phyloP scores from a whole-genome alignment of 148 eudicot species.

The Camellia lanceoleosa region DNA sequence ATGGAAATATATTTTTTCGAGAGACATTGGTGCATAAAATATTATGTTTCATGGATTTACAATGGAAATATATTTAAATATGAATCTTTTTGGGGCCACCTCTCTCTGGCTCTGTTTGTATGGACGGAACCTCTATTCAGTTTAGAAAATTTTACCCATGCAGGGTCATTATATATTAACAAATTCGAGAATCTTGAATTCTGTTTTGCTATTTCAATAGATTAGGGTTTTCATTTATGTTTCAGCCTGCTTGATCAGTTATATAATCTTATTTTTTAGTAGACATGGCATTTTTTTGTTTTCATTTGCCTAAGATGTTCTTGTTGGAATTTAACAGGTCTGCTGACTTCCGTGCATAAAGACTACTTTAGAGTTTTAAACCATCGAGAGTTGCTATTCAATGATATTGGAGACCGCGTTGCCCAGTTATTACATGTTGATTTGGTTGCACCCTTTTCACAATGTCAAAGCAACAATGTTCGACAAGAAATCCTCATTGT shows the following conservation, averaged over 20 bases:
- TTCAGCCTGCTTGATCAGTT: not conserved
- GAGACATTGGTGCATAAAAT: no score
- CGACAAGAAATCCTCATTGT: slow-evolving; percentile 83
- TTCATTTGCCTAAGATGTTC: not conserved
- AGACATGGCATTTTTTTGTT: not conserved
- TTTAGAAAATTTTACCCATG: not conserved
- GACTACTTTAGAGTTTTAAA: slow-evolving; percentile 75
- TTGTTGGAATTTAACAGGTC: slow-evolving; percentile 44
- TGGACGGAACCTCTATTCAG: no score
- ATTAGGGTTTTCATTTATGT: not conserved
- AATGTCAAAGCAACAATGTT: slow-evolving; percentile 50
- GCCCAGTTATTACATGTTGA: slow-evolving; percentile 95
- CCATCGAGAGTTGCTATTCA: slow-evolving; percentile 68
- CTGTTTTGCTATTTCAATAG: not conserved
- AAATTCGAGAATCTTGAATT: not conserved
- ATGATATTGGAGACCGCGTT: slow-evolving; percentile 94
- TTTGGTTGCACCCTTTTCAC: slow-evolving; percentile 58
- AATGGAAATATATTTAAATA: no score
- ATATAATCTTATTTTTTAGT: not conserved
- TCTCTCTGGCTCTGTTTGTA: no score
- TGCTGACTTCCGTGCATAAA: slow-evolving; percentile 87
- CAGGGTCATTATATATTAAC: not conserved
- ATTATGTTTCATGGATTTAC: no score
- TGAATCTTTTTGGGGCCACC: no score
- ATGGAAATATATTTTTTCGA: no score